phyloP scores from a whole-genome alignment of 2,329 filamentous ascomycete species.

The Drechslera avenae region DNA sequence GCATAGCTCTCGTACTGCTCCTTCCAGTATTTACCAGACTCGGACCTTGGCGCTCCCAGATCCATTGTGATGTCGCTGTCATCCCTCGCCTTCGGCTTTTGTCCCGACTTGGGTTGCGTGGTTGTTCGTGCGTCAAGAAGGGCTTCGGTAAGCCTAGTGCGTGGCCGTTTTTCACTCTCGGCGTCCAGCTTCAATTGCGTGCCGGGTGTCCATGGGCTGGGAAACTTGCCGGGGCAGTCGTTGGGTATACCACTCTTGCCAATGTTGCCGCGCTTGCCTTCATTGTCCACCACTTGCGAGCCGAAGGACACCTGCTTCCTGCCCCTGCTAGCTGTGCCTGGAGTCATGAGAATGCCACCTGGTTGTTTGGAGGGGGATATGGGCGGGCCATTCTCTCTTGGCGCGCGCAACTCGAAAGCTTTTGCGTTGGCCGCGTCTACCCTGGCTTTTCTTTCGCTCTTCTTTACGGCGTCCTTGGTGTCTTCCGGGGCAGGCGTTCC shows the following conservation, averaged over 20 bases:
- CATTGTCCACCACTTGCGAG: constrained; percentile 62
- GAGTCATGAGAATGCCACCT: constrained; percentile 66
- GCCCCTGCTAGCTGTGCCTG: constrained; percentile 61
- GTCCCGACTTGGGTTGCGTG: constrained; percentile 35
- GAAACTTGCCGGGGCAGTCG: constrained; percentile 55
- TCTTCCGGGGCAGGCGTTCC: constrained; percentile 64
- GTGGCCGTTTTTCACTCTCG: constrained; percentile 40
- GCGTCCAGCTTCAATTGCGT: constrained; percentile 39
- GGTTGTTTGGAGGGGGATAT: constrained; percentile 62
- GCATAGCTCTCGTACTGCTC: constrained; percentile 76
- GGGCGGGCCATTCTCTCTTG: constrained; percentile 26
- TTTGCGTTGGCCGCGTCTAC: constrained; percentile 33
- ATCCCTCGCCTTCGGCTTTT: constrained; percentile 47
- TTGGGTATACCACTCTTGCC: constrained; percentile 56
- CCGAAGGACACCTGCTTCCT: constrained; percentile 67
- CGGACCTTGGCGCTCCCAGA: constrained; percentile 73
- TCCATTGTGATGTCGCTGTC: constrained; percentile 71
- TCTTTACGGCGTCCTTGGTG: constrained; percentile 31
- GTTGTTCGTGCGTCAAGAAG: constrained; percentile 53
- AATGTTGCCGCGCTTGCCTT: constrained; percentile 54
- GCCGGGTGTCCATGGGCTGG: constrained; percentile 57
- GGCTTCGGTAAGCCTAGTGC: constrained; percentile 52
- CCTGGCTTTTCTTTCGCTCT: constrained; percentile 34
- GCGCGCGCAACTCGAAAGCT: constrained; percentile 22
- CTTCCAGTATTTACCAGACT: constrained; percentile 82